Conservation (phyloP, 2,329 filamentous ascomycete species). For the Penicillium corylophilum region DNA sequence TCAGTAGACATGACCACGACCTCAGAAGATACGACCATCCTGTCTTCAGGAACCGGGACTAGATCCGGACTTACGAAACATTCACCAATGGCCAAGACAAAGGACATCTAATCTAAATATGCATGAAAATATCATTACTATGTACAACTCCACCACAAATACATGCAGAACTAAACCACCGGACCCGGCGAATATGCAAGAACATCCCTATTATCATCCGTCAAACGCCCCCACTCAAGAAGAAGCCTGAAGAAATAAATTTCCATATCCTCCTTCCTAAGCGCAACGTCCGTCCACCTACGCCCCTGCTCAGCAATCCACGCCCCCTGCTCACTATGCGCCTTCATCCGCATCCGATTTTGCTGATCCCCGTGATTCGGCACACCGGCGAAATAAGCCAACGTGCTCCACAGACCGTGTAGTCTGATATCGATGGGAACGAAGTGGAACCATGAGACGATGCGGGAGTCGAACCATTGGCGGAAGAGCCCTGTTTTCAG, state of each 20-base stretch:
- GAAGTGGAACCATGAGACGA: constrained; percentile 77
- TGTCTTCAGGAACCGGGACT: too few relatives aligned
- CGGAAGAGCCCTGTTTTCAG: constrained; percentile 70
- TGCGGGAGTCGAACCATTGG: constrained; percentile 74
- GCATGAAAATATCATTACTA: background rate
- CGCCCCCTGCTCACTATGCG: constrained; percentile 55
- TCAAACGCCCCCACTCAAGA: constrained; percentile 72
- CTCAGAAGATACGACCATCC: too few relatives aligned
- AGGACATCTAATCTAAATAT: background rate
- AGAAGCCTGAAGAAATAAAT: constrained; percentile 76
- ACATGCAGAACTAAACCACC: constrained; percentile 5
- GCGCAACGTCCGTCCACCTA: constrained; percentile 62
- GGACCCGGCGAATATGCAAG: constrained; percentile 41
- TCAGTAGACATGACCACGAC: too few relatives aligned
- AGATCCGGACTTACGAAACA: too few relatives aligned
- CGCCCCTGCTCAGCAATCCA: constrained; percentile 67
- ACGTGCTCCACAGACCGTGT: constrained; percentile 69
- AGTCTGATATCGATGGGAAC: constrained; percentile 73
- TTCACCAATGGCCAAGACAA: too few relatives aligned
- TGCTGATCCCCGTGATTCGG: constrained; percentile 18
- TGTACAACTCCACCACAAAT: background rate
- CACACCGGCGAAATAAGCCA: constrained; percentile 70
- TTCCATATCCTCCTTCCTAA: constrained; percentile 73
- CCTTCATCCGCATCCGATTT: constrained; percentile 47
- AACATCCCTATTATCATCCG: constrained; percentile 59